Percentiles rank a stretch among this genome's conserved stretches.
phyloP scores from a whole-genome alignment of 352 stramenopile genomes.

The Pythium catenulatum region DNA sequence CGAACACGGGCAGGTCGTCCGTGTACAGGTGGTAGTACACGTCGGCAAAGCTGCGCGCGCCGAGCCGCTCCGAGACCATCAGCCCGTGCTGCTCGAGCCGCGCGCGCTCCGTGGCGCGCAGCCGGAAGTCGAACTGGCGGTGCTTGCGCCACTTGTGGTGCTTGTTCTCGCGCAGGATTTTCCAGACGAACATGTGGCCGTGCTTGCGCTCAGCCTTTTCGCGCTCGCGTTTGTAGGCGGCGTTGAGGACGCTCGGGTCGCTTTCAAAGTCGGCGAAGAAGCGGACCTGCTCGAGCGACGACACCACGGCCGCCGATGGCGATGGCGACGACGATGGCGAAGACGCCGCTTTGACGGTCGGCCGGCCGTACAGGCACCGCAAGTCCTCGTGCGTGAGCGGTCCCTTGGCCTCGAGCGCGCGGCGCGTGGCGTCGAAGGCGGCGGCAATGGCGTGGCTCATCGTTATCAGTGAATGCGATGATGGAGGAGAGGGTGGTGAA shows the following conservation, averaged over 20 bases:
- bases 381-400: too few species aligned
- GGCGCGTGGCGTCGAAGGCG: too few species aligned
- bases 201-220: not conserved
- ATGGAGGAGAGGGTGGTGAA: too few species aligned
- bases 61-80: conserved; percentile 44
- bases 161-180: conserved; percentile 20
- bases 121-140: conserved; percentile 53
- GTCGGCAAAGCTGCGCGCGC: conserved; percentile 55
- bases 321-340: too few species aligned
- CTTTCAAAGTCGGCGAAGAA: conserved; percentile 58
- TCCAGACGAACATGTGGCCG: not conserved
- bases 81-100: conserved; percentile 42
- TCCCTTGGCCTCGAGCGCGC: too few species aligned
- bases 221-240: conserved; percentile 24
- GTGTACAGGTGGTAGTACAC: conserved; percentile 61
- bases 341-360: too few species aligned
- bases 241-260: too few species aligned
- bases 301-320: too few species aligned
- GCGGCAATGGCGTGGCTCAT: too few species aligned
- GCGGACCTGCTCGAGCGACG: conserved; percentile 7
- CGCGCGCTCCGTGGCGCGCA: conserved; percentile 26
- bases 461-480: too few species aligned
- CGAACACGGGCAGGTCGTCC: conserved; percentile 62
- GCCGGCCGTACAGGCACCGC: too few species aligned
- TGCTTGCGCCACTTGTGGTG: conserved; percentile 46